Conservation (phyloP, 2,329 filamentous ascomycete species). For the Cercospora sp. region DNA sequence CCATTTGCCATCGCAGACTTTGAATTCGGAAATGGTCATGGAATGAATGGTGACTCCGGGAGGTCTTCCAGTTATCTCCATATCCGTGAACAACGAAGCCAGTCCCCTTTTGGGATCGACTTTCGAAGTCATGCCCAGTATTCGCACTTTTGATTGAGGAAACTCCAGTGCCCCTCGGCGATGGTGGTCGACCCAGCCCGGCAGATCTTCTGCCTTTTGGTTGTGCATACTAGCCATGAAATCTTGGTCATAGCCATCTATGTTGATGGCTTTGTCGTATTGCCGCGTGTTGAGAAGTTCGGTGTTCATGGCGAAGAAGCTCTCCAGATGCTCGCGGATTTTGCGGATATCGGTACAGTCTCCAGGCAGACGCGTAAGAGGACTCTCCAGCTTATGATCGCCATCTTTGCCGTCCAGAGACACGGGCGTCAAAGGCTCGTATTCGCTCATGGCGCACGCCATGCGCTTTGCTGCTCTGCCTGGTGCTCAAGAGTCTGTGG, state of each 20-base stretch:
- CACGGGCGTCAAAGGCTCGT: slow-evolving; percentile 8
- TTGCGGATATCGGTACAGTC: slow-evolving; percentile 3
- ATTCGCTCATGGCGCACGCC: not conserved
- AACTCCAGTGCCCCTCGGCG: not conserved
- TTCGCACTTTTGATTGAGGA: not conserved
- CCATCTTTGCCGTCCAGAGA: slow-evolving; percentile 8
- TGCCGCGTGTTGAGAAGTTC: slow-evolving; percentile 5
- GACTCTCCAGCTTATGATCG: slow-evolving; percentile 5
- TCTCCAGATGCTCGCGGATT: slow-evolving; percentile 1
- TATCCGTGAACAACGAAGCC: slow-evolving; percentile 7
- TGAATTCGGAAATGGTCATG: slow-evolving; percentile 8
- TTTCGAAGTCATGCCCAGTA: slow-evolving; percentile 6
- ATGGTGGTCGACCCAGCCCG: slow-evolving; percentile 7
- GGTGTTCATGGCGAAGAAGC: slow-evolving; percentile 6
- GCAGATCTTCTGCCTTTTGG: slow-evolving; percentile 5
- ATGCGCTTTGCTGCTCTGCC: not conserved
- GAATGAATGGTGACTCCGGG: slow-evolving; percentile 4
- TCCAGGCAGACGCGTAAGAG: not conserved
- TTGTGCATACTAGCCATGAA: slow-evolving; percentile 9
- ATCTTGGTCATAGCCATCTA: slow-evolving; percentile 3
- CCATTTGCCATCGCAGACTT: slow-evolving; percentile 11
- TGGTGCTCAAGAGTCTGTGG: not conserved
- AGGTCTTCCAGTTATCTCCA: not conserved
- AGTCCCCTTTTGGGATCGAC: not conserved
- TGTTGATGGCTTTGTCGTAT: not conserved